A percentile compares a stretch with the other conserved stretches of the same genome.
phyloP scores from a whole-genome alignment of 345 rosid species.

The Alliaria petiolata region DNA sequence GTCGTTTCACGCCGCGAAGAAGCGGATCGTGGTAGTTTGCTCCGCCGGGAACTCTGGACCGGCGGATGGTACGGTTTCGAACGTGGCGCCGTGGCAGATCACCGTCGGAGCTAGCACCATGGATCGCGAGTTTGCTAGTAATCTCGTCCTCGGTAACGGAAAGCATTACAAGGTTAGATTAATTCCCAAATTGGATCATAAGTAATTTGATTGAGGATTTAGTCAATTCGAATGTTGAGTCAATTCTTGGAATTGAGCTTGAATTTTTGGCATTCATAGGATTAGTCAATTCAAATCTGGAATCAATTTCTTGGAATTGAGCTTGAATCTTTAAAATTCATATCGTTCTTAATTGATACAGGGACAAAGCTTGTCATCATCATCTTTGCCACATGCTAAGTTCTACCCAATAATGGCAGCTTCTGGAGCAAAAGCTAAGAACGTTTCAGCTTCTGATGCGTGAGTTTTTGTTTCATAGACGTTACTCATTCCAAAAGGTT shows the following conservation, averaged over 20 bases:
- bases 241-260: too few species aligned
- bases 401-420: slow-evolving; percentile 59
- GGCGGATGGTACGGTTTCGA: slow-evolving; percentile 50
- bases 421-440: slow-evolving; percentile 45
- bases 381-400: slow-evolving; percentile 41
- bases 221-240: too few species aligned
- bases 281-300: neutral
- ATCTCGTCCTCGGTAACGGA: slow-evolving; percentile 54
- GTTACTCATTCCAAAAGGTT: too few species aligned
- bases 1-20: slow-evolving; percentile 69
- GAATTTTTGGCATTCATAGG: too few species aligned
- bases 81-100: slow-evolving; percentile 82
- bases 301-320: neutral
- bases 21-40: slow-evolving; percentile 56
- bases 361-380: slow-evolving; percentile 75
- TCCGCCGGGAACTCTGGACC: slow-evolving; percentile 93
- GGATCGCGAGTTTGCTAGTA: slow-evolving; percentile 78
- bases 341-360: slow-evolving; percentile 3
- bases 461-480: slow-evolving; percentile 34
- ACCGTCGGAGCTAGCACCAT: slow-evolving; percentile 89
- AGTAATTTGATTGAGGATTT: too few species aligned
- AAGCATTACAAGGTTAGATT: slow-evolving; percentile 51
- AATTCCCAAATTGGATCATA: neutral
- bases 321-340: neutral
- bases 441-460: slow-evolving; percentile 53